phyloP scores from a whole-genome alignment of 1,284 basidiomycete genomes.

The Pseudozyma thailandica region DNA sequence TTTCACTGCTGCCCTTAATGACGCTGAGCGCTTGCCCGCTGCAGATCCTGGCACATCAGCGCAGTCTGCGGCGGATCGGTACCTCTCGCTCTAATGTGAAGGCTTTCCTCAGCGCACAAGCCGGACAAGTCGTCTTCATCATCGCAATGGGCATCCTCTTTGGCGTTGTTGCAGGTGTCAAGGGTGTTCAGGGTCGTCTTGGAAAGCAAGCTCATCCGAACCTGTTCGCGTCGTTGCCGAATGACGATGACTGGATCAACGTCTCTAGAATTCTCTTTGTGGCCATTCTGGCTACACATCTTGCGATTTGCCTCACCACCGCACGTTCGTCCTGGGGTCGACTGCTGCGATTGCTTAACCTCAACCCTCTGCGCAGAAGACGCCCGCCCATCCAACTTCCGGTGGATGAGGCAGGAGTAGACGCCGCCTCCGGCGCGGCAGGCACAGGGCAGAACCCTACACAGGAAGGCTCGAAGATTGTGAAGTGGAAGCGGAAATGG shows the following conservation, averaged over 20 bases:
- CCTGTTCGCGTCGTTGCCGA: conserved; percentile 59
- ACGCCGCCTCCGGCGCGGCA: background rate
- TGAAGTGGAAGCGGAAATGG: conserved; percentile 49
- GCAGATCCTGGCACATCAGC: conserved; percentile 65
- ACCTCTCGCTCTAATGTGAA: conserved; percentile 62
- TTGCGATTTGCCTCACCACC: conserved; percentile 61
- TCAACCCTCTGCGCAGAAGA: conserved; percentile 50
- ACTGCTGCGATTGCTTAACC: conserved; percentile 51
- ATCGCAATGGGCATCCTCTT: conserved; percentile 49
- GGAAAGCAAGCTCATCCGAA: conserved; percentile 55
- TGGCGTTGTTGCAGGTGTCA: conserved; percentile 56
- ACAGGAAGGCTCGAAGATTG: conserved; percentile 12
- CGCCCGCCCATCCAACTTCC: conserved; percentile 26
- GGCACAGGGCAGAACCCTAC: conserved; percentile 1
- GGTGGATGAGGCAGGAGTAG: conserved; percentile 7
- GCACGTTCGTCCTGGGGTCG: conserved; percentile 63
- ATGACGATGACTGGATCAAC: conserved; percentile 58
- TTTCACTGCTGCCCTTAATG: conserved; percentile 63
- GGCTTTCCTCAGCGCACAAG: conserved; percentile 60
- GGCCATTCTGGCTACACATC: conserved; percentile 56
- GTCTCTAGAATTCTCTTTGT: conserved; percentile 54
- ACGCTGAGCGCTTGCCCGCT: conserved; percentile 62
- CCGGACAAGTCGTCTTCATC: conserved; percentile 55
- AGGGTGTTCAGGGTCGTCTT: conserved; percentile 48
- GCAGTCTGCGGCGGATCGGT: conserved; percentile 57